Conservation (phyloP, 1,139 yeast species). For the Yamadazyma diospyri region DNA sequence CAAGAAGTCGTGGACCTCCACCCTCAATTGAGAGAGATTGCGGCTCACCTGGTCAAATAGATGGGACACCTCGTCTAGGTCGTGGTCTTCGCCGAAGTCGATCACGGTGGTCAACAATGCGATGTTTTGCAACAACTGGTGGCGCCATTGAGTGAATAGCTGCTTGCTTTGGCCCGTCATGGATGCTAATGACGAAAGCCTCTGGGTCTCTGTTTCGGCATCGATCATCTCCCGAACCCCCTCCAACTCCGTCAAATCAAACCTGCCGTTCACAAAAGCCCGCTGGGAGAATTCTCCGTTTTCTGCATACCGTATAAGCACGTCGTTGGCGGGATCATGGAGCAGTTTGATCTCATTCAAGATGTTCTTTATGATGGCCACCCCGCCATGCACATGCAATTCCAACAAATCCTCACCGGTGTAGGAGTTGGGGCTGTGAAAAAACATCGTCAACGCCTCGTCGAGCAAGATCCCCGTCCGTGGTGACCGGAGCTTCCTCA, state of each 20-base stretch:
- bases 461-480: conserved; percentile 50
- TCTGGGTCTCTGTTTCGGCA: conserved; percentile 90
- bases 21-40: conserved; percentile 38
- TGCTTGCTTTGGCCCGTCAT: conserved; percentile 64
- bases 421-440: conserved; percentile 74
- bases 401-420: conserved; percentile 93
- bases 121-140: conserved; percentile 56
- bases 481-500: conserved; percentile 52
- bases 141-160: conserved; percentile 65
- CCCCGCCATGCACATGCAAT: conserved; percentile 90
- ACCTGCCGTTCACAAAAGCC: conserved; percentile 71
- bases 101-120: conserved; percentile 84
- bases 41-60: conserved; percentile 49
- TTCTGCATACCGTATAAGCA: conserved; percentile 73
- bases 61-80: conserved; percentile 56
- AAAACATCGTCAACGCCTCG: conserved; percentile 68
- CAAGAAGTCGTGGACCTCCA: conserved; percentile 48
- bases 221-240: conserved; percentile 87
- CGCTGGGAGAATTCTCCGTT: conserved; percentile 89
- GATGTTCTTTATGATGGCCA: conserved; percentile 73
- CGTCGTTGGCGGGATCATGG: conserved; percentile 39
- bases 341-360: conserved; percentile 55
- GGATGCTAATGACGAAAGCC: conserved; percentile 69
- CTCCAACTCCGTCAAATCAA: conserved; percentile 79
- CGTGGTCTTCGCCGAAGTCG: conserved; percentile 96